Conservation (phyloP, 2,329 filamentous ascomycete genomes). For the Fusarium goolgardi region DNA sequence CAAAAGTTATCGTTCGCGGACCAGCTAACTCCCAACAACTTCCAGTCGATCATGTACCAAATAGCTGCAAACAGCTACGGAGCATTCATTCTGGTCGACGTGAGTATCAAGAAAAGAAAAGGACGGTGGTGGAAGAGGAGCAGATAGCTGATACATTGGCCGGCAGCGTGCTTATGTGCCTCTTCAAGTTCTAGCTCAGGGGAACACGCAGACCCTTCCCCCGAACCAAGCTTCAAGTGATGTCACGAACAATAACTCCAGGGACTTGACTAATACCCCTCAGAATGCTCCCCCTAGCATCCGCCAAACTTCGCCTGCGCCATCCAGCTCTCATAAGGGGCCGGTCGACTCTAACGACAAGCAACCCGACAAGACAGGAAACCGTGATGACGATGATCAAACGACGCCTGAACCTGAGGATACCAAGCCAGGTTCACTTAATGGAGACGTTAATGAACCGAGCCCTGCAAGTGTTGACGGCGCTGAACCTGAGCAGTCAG, state of each 20-base stretch:
- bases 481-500: not conserved
- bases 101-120: conserved; percentile 11
- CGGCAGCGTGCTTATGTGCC: conserved; percentile 19
- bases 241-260: not conserved
- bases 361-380: not conserved
- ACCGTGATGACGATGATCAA: not conserved
- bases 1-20: conserved; percentile 47
- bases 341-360: too few species aligned
- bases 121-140: not conserved
- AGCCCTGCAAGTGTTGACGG: not conserved
- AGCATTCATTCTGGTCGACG: conserved; percentile 45
- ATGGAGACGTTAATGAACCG: not conserved
- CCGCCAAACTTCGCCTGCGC: not conserved
- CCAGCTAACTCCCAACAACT: conserved; percentile 42
- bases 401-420: not conserved
- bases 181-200: conserved; percentile 13
- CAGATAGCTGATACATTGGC: conserved; percentile 1
- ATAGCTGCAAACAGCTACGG: conserved; percentile 21
- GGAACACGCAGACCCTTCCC: not conserved
- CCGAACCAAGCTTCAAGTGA: not conserved
- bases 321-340: not conserved
- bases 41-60: conserved; percentile 41
- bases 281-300: not conserved
- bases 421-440: not conserved
- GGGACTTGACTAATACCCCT: not conserved